These are phyloP conservation scores for Mycena polygramma DNA, from an alignment of 768 basidiomycete species.

Conservation along the genomic window DNA sequence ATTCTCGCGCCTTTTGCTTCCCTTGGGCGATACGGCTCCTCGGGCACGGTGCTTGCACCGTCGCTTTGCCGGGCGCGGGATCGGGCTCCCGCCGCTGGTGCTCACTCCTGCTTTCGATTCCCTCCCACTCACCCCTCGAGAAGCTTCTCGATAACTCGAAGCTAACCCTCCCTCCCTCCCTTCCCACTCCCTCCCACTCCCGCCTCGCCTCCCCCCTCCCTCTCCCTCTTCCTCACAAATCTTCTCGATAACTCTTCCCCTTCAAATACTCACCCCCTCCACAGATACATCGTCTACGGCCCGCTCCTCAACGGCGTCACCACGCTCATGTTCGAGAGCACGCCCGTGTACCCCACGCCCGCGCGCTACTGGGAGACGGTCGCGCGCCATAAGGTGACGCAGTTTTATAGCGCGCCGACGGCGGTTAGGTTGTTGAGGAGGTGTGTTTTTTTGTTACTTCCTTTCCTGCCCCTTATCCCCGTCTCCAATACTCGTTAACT, in stretches of 20 bases:
- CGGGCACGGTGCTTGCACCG: no score
- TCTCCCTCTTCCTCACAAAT: not conserved
- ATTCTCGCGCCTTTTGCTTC: no score
- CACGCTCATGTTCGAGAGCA: slow-evolving; percentile 95
- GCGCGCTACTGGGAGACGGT: slow-evolving; percentile 98
- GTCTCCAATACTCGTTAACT: not conserved
- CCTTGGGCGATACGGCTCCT: no score
- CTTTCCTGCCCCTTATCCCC: not conserved
- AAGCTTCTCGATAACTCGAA: no score
- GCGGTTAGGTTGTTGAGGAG: slow-evolving; percentile 93
- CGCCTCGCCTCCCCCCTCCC: slow-evolving; percentile 1
- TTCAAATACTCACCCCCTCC: no score
- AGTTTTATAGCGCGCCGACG: slow-evolving; percentile 95
- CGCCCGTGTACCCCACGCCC: slow-evolving; percentile 96
- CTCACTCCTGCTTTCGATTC: no score
- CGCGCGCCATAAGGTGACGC: slow-evolving; percentile 92
- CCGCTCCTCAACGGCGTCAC: slow-evolving; percentile 88
- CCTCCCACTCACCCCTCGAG: no score
- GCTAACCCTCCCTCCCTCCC: no score
- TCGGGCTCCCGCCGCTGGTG: no score
- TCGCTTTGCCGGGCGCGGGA: no score
- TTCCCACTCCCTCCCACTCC: no score
- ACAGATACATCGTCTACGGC: slow-evolving; percentile 96
- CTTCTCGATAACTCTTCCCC: no score
- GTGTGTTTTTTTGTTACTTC: slow-evolving; percentile 21